Percentiles rank a stretch among this genome's conserved stretches.
Evolutionary conservation across 2,329 filamentous ascomycete genomes (phyloP).

Genomic region (Trichophyton simii): DNA sequence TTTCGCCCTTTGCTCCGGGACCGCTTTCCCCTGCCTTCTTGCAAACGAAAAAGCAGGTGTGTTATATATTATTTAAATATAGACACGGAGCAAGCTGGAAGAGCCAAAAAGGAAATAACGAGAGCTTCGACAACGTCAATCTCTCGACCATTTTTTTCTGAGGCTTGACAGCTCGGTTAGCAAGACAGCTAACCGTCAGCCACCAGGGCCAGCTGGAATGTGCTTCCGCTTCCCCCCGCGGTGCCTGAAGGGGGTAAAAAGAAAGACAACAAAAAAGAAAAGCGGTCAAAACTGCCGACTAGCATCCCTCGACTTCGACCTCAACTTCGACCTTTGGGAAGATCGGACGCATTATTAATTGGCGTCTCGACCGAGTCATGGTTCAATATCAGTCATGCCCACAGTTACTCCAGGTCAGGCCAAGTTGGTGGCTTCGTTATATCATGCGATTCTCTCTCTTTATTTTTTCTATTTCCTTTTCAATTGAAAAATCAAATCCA

Average conservation of each 20-base stretch:
- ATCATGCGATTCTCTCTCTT: not conserved
- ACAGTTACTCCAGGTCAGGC: too few relatives aligned
- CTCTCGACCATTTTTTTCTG: not conserved
- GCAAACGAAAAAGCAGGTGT: not conserved
- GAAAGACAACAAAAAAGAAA: not conserved
- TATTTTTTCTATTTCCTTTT: not conserved
- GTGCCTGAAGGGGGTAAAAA: not conserved
- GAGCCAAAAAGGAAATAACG: not conserved
- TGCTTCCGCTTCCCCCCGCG: not conserved
- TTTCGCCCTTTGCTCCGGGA: not conserved
- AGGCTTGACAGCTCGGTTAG: not conserved
- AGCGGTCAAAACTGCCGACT: not conserved
- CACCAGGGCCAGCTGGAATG: not conserved
- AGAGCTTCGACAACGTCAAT: not conserved
- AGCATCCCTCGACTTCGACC: not conserved
- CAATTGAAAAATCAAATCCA: not conserved
- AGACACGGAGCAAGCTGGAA: not conserved
- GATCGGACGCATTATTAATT: not conserved
- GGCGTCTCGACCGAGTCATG: slow-evolving; percentile 2
- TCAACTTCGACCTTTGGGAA: not conserved
- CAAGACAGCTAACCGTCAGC: not conserved
- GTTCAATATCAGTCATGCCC: not conserved
- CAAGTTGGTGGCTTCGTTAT: not conserved
- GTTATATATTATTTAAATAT: not conserved
- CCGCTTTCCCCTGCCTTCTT: not conserved